Conservation (phyloP, 441 rosid species). For the Pelargonium australe region DNA sequence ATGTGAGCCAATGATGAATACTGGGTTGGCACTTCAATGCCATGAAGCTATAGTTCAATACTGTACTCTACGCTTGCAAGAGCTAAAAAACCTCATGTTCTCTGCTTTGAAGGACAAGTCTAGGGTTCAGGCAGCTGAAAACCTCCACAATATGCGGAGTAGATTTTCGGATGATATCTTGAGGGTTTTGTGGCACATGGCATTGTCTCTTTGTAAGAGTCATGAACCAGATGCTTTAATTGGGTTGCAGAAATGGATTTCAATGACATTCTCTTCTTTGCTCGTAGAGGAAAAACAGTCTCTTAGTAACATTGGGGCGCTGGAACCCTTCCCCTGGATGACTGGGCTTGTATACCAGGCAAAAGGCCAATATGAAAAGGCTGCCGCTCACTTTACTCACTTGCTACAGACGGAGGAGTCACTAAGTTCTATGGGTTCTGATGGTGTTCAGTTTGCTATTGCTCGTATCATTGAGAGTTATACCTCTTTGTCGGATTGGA, state of each 20-base stretch:
- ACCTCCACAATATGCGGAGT: conserved; percentile 43
- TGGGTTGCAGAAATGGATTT: conserved; percentile 83
- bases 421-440: conserved; percentile 78
- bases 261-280: conserved; percentile 61
- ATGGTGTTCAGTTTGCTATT: conserved; percentile 83
- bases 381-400: conserved; percentile 78
- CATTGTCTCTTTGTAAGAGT: conserved; percentile 71
- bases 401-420: conserved; percentile 77
- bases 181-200: conserved; percentile 62
- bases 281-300: conserved; percentile 59
- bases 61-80: conserved; percentile 80
- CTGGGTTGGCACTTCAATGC: conserved; percentile 86
- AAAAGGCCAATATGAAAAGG: conserved; percentile 75
- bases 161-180: conserved; percentile 61
- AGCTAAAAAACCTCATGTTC: conserved; percentile 50
- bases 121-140: conserved; percentile 54
- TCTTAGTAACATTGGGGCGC: conserved; percentile 33
- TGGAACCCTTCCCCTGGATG: conserved; percentile 62
- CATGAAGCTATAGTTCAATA: conserved; percentile 86
- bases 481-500: conserved; percentile 91
- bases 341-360: conserved; percentile 88
- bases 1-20: conserved; percentile 99
- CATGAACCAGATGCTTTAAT: conserved; percentile 70
- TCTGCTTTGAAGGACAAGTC: conserved; percentile 66
- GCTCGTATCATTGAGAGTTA: conserved; percentile 86